Evolutionary conservation across 1,284 basidiomycete species (phyloP).

Genomic region (Puccinia horiana): DNA sequence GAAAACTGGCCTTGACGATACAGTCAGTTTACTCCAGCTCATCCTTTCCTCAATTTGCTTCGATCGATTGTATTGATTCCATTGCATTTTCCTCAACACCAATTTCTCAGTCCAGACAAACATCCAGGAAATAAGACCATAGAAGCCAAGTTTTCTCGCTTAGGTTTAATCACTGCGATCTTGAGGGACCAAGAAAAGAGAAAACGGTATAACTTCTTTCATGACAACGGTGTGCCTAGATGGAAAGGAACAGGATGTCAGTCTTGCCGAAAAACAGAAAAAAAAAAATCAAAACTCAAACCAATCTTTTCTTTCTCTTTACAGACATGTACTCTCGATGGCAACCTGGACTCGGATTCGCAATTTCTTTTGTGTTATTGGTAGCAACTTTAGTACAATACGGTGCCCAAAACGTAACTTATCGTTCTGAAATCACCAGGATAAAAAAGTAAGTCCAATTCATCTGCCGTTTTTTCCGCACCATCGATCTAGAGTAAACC

Average conservation of each 20-base stretch:
- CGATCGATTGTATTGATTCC: slow-evolving; percentile 11
- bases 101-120: slow-evolving; percentile 79
- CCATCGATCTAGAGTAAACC: neutral
- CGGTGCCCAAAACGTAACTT: slow-evolving; percentile 73
- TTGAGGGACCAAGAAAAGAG: slow-evolving; percentile 74
- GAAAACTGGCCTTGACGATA: slow-evolving; percentile 72
- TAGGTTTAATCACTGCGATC: slow-evolving; percentile 81
- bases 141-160: slow-evolving; percentile 80
- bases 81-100: neutral
- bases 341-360: slow-evolving; percentile 79
- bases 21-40: slow-evolving; percentile 67
- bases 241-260: slow-evolving; percentile 67
- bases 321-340: slow-evolving; percentile 90
- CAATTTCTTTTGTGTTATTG: slow-evolving; percentile 71
- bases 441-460: slow-evolving; percentile 60
- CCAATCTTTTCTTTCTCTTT: neutral
- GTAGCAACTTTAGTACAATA: slow-evolving; percentile 77
- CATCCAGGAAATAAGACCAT: slow-evolving; percentile 77
- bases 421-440: slow-evolving; percentile 69
- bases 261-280: neutral
- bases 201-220: slow-evolving; percentile 80
- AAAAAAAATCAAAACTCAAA: neutral
- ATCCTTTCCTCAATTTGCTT: neutral
- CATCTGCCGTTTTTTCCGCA: neutral
- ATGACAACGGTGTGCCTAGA: slow-evolving; percentile 83